Percentiles rank a stretch among this genome's conserved stretches.
phyloP scores from a whole-genome alignment of 2,329 filamentous ascomycete genomes.

The Diaporthe vaccinii region DNA sequence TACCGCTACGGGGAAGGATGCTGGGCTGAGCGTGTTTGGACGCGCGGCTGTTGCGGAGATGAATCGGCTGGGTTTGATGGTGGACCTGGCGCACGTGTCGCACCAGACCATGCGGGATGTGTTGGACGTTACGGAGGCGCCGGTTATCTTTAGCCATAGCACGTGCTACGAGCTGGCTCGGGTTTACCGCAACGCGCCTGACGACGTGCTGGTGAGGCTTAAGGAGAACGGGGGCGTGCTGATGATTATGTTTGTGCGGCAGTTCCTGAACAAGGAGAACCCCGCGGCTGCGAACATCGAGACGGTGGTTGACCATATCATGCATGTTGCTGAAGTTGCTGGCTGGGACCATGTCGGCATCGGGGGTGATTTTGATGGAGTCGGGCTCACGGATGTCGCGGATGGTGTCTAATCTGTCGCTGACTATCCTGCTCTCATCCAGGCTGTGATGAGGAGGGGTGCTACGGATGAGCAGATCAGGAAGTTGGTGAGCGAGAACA shows the following conservation, averaged over 20 bases:
- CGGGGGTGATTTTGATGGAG: conserved; percentile 72
- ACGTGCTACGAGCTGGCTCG: conserved; percentile 39
- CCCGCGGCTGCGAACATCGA: conserved; percentile 67
- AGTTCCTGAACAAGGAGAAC: conserved; percentile 53
- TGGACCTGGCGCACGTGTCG: conserved; percentile 43
- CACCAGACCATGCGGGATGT: conserved; percentile 42
- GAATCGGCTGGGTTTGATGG: conserved; percentile 49
- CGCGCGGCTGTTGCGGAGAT: conserved; percentile 46
- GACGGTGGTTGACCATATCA: conserved; percentile 74
- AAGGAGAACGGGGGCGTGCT: conserved; percentile 35
- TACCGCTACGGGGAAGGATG: conserved; percentile 27
- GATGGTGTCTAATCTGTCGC: conserved; percentile 73
- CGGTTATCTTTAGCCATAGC: conserved; percentile 43
- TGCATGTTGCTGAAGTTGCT: conserved; percentile 71
- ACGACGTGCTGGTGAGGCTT: conserved; percentile 43
- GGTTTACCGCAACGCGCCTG: conserved; percentile 51
- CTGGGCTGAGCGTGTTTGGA: conserved; percentile 43
- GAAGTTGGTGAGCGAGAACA: conserved; percentile 71
- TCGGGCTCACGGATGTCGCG: conserved; percentile 63
- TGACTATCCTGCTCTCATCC: conserved; percentile 73
- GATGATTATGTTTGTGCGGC: conserved; percentile 43
- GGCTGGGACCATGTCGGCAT: conserved; percentile 78
- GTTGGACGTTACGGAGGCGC: conserved; percentile 40
- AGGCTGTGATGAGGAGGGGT: conserved; percentile 67
- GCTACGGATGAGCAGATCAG: conserved; percentile 69